Evolutionary conservation across 352 stramenopile genomes (phyloP), one percentile per base, ranked within the genome.

Genomic region (Lagenidium sp.): DNA sequence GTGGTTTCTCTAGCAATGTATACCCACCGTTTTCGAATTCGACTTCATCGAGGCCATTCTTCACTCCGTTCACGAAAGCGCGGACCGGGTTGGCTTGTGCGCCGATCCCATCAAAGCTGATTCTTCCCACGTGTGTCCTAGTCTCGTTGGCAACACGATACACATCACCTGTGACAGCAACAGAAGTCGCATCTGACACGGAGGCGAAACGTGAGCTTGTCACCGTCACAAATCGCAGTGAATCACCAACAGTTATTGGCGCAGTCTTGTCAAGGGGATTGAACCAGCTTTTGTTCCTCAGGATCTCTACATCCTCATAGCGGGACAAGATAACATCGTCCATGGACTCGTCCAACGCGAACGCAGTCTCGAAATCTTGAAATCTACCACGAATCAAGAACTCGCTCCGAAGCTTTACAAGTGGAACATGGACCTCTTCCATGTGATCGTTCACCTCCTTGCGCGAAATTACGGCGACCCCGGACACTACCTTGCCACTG

Each of bases 301-400:
- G 55, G 31, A 82, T 64, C 36, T 85, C 57, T n/a, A 78, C 56
- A 16, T 72, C 69, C 13, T 80, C 58, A 3, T 49, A 23, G 4
- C 57, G 60, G 3, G 36, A 47, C 4, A 67, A 52, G 23, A 62
- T 73, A 21, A 90, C 63, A 36, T 59, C 53, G 19, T 70, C 50
- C 15, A 46, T 53, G 18, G 67, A 61, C 16, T 73, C 57, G 6
- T 79, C 63, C 34, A 78, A 55, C 11, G 68, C 61, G 44, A 95
- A 95, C 0, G 82, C 87, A 24, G 63, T 73, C 34, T 71, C 51
- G 36, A 90, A 91, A 53, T 94, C 79, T 1, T 60, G 43, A 23
- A 90, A 93, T 13, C 62, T 67, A 22, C 80, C 82, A 24, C 82
- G 81, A 43, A 95, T 90, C 21, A 95, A 53, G 44, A 95, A 95